Conservation (phyloP, 306 rosid species). For the Fragaria vesca region DNA sequence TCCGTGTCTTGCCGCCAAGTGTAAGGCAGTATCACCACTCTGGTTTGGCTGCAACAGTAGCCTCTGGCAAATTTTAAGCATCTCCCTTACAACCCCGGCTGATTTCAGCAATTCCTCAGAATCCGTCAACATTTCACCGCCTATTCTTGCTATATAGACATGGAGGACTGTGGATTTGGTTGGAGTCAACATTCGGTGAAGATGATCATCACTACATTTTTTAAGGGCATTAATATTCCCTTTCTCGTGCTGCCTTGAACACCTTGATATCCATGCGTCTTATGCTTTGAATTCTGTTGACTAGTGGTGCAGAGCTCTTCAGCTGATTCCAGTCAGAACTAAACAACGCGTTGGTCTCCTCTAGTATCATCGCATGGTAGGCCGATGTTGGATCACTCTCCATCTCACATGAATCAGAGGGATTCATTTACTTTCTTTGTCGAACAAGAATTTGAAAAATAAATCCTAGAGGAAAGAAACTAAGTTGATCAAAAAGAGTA, state of each 20-base stretch:
- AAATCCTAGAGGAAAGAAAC: too few relatives aligned
- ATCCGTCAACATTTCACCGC: not conserved
- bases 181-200: not conserved
- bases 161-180: conserved; percentile 25
- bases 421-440: not conserved
- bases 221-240: not conserved
- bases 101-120: not conserved
- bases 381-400: not conserved
- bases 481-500: too few relatives aligned
- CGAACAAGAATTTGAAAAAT: too few relatives aligned
- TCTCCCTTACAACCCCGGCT: not conserved
- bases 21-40: conserved; percentile 13
- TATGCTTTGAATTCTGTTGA: not conserved
- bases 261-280: not conserved
- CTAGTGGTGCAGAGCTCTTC: not conserved
- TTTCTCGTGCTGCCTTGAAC: not conserved
- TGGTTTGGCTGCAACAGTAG: not conserved
- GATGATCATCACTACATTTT: too few relatives aligned
- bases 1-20: conserved; percentile 7
- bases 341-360: not conserved
- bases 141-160: not conserved
- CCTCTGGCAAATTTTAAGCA: not conserved
- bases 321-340: not conserved
- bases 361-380: not conserved
- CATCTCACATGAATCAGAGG: not conserved